phyloP scores from a whole-genome alignment of 192 early-diverging fungal genomes.

The Umbelopsis isabellina region DNA sequence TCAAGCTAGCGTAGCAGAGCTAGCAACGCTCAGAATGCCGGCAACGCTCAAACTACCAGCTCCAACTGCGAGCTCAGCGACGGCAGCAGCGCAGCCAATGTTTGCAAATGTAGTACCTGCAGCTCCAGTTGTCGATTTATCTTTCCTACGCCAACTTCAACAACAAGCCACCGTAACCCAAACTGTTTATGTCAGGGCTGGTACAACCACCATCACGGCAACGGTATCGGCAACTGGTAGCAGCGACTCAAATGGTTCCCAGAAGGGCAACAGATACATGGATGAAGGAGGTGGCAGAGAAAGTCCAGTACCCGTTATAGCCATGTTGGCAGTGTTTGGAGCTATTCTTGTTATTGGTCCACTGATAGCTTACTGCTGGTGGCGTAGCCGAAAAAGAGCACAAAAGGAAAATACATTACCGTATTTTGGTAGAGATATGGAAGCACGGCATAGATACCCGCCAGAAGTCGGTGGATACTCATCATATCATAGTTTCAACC shows the following conservation, averaged over 20 bases:
- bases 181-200: not conserved
- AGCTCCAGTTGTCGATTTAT: not conserved
- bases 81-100: too few species aligned
- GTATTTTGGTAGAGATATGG: not conserved
- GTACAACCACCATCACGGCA: not conserved
- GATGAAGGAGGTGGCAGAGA: too few species aligned
- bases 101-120: too few species aligned
- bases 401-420: not conserved
- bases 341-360: not conserved
- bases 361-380: not conserved
- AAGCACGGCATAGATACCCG: not conserved
- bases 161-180: not conserved
- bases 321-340: not conserved
- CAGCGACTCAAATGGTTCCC: too few species aligned
- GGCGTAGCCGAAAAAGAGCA: not conserved
- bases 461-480: too few species aligned
- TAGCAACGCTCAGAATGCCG: not conserved
- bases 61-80: not conserved
- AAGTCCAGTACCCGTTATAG: not conserved
- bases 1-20: too few species aligned
- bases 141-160: not conserved
- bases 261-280: too few species aligned
- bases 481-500: too few species aligned
- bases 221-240: not conserved
- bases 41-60: not conserved